A percentile compares a stretch with the other conserved stretches of the same genome.
phyloP scores from a whole-genome alignment of 805 yeast genomes.

The Lachancea dasiensis region DNA sequence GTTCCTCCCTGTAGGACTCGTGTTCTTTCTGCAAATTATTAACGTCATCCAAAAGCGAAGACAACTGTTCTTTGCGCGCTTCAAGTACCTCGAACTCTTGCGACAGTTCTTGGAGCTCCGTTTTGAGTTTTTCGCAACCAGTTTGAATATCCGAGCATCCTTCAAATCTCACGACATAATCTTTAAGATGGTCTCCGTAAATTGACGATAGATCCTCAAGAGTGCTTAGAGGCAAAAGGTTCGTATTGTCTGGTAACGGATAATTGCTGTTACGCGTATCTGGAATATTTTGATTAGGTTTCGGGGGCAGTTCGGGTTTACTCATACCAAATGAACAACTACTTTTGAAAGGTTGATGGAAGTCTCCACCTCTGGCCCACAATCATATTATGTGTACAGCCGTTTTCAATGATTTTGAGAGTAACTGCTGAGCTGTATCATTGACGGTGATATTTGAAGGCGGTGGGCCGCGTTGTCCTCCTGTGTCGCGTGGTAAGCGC shows the following conservation, averaged over 20 bases:
- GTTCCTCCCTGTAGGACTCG: constrained; percentile 33
- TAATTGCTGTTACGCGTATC: too few relatives aligned
- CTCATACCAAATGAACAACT: too few relatives aligned
- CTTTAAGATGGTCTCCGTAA: constrained; percentile 15
- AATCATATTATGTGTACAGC: too few relatives aligned
- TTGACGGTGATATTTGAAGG: too few relatives aligned
- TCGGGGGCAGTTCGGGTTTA: constrained; percentile 10
- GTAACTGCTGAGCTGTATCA: too few relatives aligned
- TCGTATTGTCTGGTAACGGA: constrained; percentile 20
- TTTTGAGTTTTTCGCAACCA: constrained; percentile 10
- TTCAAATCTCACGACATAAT: constrained; percentile 23
- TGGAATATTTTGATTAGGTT: neutral
- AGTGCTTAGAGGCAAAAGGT: constrained; percentile 23
- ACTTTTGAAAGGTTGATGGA: too few relatives aligned
- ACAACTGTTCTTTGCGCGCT: constrained; percentile 21
- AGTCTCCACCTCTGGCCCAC: too few relatives aligned
- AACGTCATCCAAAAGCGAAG: constrained; percentile 23
- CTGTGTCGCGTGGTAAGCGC: too few relatives aligned
- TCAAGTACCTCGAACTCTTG: constrained; percentile 24
- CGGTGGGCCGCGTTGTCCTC: too few relatives aligned
- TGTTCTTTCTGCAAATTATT: constrained; percentile 28
- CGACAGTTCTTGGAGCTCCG: constrained; percentile 18
- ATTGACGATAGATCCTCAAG: constrained; percentile 17
- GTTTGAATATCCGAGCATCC: constrained; percentile 13
- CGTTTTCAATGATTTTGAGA: too few relatives aligned